phyloP scores from a whole-genome alignment of 495 filamentous ascomycete species.

The Talaromyces thailandensis region DNA sequence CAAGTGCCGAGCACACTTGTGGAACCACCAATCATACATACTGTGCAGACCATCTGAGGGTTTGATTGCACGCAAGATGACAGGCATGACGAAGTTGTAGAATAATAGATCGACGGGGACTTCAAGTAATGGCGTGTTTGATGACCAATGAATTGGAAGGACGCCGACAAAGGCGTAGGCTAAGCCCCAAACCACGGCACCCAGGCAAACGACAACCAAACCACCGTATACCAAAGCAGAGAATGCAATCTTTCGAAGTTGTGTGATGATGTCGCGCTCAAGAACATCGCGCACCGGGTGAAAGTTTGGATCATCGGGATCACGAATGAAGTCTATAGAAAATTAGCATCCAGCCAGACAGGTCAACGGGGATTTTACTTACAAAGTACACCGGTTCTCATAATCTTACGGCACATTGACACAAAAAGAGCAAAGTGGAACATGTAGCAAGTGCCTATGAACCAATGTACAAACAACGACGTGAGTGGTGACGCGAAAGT shows the following conservation, averaged over 20 bases:
- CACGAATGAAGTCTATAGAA: slow-evolving; percentile 79
- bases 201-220: slow-evolving; percentile 85
- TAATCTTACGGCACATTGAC: slow-evolving; percentile 96
- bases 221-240: slow-evolving; percentile 93
- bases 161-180: slow-evolving; percentile 54
- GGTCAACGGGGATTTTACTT: slow-evolving; percentile 24
- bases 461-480: slow-evolving; percentile 96
- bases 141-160: slow-evolving; percentile 87
- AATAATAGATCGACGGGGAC: slow-evolving; percentile 92
- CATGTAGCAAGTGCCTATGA: slow-evolving; percentile 98
- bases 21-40: slow-evolving; percentile 96
- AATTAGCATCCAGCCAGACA: slow-evolving; percentile 15
- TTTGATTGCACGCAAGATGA: slow-evolving; percentile 70
- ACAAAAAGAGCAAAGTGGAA: slow-evolving; percentile 99
- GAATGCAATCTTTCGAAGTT: slow-evolving; percentile 93
- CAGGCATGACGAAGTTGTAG: slow-evolving; percentile 91
- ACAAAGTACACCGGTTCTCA: slow-evolving; percentile 89
- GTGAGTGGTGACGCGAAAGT: slow-evolving; percentile 68
- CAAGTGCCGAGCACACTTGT: slow-evolving; percentile 68
- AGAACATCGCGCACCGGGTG: slow-evolving; percentile 96
- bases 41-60: slow-evolving; percentile 74
- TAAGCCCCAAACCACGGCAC: slow-evolving; percentile 93
- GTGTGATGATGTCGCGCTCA: slow-evolving; percentile 83
- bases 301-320: slow-evolving; percentile 97
- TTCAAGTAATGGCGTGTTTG: slow-evolving; percentile 81